Evolutionary conservation across 2,329 filamentous ascomycete genomes (phyloP).

Genomic region (Fusarium floridanum): DNA sequence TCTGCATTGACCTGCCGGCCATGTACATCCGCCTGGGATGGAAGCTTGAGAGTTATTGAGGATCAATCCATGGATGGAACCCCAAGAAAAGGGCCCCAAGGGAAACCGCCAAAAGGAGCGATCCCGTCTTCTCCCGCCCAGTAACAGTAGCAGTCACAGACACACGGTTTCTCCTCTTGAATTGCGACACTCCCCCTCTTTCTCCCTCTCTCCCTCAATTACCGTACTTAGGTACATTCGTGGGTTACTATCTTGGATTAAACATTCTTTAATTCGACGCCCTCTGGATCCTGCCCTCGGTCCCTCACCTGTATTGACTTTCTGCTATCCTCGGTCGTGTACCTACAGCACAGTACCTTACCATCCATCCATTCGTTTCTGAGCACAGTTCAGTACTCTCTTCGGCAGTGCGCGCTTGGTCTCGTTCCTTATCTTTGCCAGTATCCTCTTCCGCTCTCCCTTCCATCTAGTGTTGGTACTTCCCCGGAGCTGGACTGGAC

Average conservation of each 20-base stretch:
- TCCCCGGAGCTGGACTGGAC: constrained; percentile 10
- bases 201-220: constrained; percentile 17
- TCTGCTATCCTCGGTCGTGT: constrained; percentile 16
- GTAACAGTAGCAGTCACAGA: constrained; percentile 25
- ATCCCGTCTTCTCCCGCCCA: constrained; percentile 27
- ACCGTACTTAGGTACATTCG: constrained; percentile 7
- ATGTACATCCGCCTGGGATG: constrained; percentile 10
- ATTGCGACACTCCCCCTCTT: constrained; percentile 27
- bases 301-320: constrained; percentile 33
- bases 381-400: neutral
- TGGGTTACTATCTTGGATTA: constrained; percentile 10
- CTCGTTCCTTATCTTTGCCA: constrained; percentile 29
- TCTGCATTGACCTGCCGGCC: constrained; percentile 24
- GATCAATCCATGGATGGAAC: neutral
- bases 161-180: constrained; percentile 13
- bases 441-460: constrained; percentile 29
- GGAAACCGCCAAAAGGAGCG: neutral
- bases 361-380: neutral
- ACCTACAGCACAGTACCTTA: constrained; percentile 2
- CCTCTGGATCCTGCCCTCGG: constrained; percentile 27
- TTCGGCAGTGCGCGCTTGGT: constrained; percentile 9
- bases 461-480: constrained; percentile 17
- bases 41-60: constrained; percentile 10
- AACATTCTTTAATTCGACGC: constrained; percentile 25
- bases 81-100: neutral